Evolutionary conservation across 306 rosid species (phyloP).

Genomic region (Sicyos baderoa): DNA sequence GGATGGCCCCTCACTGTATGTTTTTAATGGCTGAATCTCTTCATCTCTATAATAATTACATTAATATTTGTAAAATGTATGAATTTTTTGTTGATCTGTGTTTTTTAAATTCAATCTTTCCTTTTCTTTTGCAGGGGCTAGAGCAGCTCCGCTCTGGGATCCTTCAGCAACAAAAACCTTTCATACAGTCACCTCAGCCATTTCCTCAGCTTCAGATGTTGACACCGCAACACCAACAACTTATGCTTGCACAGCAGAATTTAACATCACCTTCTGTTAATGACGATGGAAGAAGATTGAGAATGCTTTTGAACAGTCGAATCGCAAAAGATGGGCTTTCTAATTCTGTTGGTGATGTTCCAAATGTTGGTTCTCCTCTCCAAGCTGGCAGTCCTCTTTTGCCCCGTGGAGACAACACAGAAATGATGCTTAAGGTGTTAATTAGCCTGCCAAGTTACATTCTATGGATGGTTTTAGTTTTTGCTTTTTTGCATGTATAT

Average conservation of each 20-base stretch:
- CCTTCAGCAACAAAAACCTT: slow-evolving; percentile 88
- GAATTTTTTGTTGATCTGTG: neutral
- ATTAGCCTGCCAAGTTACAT: slow-evolving; percentile 13
- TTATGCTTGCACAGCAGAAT: slow-evolving; percentile 88
- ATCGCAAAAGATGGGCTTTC: slow-evolving; percentile 66
- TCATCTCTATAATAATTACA: slow-evolving; percentile 5
- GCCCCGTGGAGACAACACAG: slow-evolving; percentile 75
- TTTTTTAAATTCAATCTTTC: neutral
- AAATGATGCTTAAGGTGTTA: slow-evolving; percentile 75
- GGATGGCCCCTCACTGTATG: slow-evolving; percentile 99
- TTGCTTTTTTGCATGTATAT: neutral
- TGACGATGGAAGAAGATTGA: slow-evolving; percentile 73
- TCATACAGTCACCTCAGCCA: slow-evolving; percentile 76
- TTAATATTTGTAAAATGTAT: neutral
- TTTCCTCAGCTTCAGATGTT: slow-evolving; percentile 94
- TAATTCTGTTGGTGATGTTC: slow-evolving; percentile 66
- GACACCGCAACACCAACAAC: slow-evolving; percentile 89
- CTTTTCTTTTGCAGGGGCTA: slow-evolving; percentile 45
- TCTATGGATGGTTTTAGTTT: neutral
- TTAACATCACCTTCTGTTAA: slow-evolving; percentile 70
- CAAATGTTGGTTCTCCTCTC: slow-evolving; percentile 68
- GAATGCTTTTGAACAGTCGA: slow-evolving; percentile 76
- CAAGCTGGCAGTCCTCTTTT: slow-evolving; percentile 65
- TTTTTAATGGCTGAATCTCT: neutral
- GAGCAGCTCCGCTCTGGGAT: slow-evolving; percentile 88